Evolutionary conservation across 257 asterid genomes (phyloP), one percentile per base, ranked within the genome.

Genomic region (Penstemon davidsonii): DNA sequence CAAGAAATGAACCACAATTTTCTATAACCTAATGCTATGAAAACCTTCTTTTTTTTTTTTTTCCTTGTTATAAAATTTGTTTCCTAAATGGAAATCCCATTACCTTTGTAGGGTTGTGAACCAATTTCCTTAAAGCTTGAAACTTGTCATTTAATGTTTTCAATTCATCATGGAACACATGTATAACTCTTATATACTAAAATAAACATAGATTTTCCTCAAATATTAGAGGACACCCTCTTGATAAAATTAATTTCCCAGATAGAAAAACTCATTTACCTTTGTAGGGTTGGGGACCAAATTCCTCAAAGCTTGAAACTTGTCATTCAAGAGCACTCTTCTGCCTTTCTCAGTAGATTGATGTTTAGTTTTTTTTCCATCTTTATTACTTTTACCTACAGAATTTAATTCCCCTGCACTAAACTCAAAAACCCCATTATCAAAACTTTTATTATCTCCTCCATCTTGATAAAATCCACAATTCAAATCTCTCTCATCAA

Each of bases 261-360:
- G 7, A 56, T 3, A 13, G 3, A 11, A 33, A 19, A 51, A 9
- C 11, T 51, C 5, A 41, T 39, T 80, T 46, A 91, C 99, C 97
- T 94, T 94, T 8, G 86, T 71, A 47, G 96, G 95, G 55, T 74
- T 77, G 5, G 97, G 96, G 19, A 88, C 76, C 75, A 94, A 64
- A 39, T 59, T 70, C 64, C 84, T 82, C 60, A 94, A 66, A 72
- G 89, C 90, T n/a, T 75, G 45, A 70, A 47, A 94, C 72, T 89
- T 88, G 73, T 79, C 91, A 73, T 81, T 91, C 70, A 87, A 60
- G 13, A 83, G 87, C 11, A 84, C 90, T 76, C 97, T 88, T 67
- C 97, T 81, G 60, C 88, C 88, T 80, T 79, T 91, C 77, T 94
- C 99, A 18, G 99, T 90, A 25, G 92, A 71, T 51, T 70, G 87